Evolutionary conservation across 225 moss, liverwort and hornwort genomes (phyloP), one percentile per base, ranked within the genome.

Genomic region (Polytrichum commune): DNA sequence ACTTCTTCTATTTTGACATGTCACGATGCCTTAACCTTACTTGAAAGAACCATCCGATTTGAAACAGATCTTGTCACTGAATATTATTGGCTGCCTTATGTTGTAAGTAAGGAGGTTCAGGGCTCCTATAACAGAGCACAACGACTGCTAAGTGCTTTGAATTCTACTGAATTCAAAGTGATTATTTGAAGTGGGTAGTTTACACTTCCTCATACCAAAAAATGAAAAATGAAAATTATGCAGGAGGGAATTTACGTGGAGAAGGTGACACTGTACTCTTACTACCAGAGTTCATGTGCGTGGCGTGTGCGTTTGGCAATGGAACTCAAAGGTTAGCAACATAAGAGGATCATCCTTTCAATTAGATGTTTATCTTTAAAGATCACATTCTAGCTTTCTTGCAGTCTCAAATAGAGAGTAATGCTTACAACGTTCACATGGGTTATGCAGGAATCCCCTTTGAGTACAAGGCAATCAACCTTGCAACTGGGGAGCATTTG

Each of bases 251-350:
- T 70, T 29, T 72, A 68, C 54, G 53, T 64, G 66, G 80, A 67
- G 24, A 55, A 56, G 26, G 75, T 92, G 2, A 84, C 83, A 63
- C 57, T 93, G 28, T 85, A 93, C 78, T 80, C 87, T 33, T 86
- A 65, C 74, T 23, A 62, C 62, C 1, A 0, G 4, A 93, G 93
- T 76, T 88, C 96, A 7, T 93, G 93, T 79, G 64, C 76, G 64
- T 93, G 92, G 96, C 90, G 96, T 28, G 90, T 90, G 77, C 88
- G 96, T 62, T 64, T 96, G 74, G 90, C 92, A 54, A 85, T 96
- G 33, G 83, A 69, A n/a, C 73, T 91, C 72, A 95, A 95, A 77
- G 95, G 95, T 90, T 30, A 72, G 46, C 18, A 72, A 3, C 55
- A 32, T 28, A 30, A 32, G 20, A 7, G 24, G 33, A 64, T 62